Base-by-base conservation (phyloP, 2,329 filamentous ascomycete species). In the Paecilomyces fulvus region DNA sequence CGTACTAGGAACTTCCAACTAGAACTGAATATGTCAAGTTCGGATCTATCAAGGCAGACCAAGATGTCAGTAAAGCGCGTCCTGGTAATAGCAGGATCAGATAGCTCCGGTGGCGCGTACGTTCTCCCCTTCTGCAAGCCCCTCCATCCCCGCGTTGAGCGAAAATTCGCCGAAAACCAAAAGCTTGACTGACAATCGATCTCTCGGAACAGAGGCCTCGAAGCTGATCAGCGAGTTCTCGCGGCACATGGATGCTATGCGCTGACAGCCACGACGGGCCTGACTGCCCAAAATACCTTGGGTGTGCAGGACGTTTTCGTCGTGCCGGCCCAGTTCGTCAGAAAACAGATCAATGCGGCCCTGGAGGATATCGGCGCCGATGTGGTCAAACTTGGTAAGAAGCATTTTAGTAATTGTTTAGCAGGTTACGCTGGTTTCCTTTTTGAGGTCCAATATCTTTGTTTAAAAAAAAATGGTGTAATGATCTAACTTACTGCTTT, bases 181-280 rank as follows among this genome's bases (percentile, higher is more conserved):
- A 21, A 30, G 14, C 31, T 54, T 55, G 49, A 30, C 53, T 57
- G 61, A 63, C 56, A 54, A 57, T 60, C n/a, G 57, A 60, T 51
- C 65, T 59, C 52, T n/a, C 37, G 48, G 56, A 55, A 11, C 66
- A 96, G 92, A 56, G 94, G 92, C 53, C 83, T 99, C 31, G 92
- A 99, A 73, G 94, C 92, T 43, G 92, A 97, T 70, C 92, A 97
- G 69, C 95, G 96, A 71, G 91, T 95, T 59, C 87, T 96, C 59
- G 88, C 91, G 49, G 90, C 89, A 17, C 91, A 97, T 81, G 86
- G 88, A 58, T 94, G 89, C 75, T 97, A 97, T 79, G 91, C 90
- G 58, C 95, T 96, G 85, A 96, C 92, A 53, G 90, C 92, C 21
- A 96, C 92, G 9, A 95, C 92, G 12, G 92, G 92, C 20, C 77